A percentile compares a stretch with the other conserved stretches of the same genome.
phyloP scores from a whole-genome alignment of 495 filamentous ascomycete species.

The Penicillium egyptiacum region DNA sequence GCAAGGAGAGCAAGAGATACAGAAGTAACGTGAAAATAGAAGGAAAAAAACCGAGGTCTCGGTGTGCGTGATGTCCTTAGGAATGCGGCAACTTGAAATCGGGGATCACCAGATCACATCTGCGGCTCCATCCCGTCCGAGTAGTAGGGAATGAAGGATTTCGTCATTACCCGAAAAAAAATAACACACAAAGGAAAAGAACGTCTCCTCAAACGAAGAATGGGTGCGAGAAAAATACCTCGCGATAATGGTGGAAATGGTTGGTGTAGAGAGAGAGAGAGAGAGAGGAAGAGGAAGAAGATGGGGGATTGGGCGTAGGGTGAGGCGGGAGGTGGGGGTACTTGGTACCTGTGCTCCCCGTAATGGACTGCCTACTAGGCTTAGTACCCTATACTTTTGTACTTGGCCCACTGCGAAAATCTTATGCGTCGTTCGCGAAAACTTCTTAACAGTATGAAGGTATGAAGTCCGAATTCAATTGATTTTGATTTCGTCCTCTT shows the following conservation, averaged over 20 bases:
- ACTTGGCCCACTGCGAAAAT: conserved; percentile 18
- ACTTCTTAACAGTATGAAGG: too few relatives aligned
- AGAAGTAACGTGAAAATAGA: conserved; percentile 20
- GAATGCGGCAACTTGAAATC: conserved; percentile 34
- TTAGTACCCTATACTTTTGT: conserved; percentile 17
- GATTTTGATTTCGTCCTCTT: neutral
- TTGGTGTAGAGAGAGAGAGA: conserved; percentile 16
- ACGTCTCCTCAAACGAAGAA: conserved; percentile 20
- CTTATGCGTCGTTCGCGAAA: conserved; percentile 21
- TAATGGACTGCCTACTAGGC: neutral
- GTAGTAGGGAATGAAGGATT: conserved; percentile 20
- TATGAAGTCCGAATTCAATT: neutral
- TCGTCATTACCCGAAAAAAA: conserved; percentile 29
- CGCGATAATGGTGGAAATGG: conserved; percentile 17
- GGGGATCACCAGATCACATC: conserved; percentile 33
- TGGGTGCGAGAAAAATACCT: conserved; percentile 15
- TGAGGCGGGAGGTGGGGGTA: conserved; percentile 20
- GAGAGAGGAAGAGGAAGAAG: conserved; percentile 15
- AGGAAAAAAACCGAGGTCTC: conserved; percentile 22
- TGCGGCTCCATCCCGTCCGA: conserved; percentile 31
- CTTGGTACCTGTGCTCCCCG: conserved; percentile 13
- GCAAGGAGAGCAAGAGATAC: conserved; percentile 29
- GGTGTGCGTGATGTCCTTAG: conserved; percentile 18
- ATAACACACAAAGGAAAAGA: conserved; percentile 22
- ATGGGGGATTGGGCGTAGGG: conserved; percentile 24